These are phyloP conservation scores for Aspergillus pseudoterreus DNA, from an alignment of 2,329 filamentous ascomycete genomes.

Conservation along the genomic window DNA sequence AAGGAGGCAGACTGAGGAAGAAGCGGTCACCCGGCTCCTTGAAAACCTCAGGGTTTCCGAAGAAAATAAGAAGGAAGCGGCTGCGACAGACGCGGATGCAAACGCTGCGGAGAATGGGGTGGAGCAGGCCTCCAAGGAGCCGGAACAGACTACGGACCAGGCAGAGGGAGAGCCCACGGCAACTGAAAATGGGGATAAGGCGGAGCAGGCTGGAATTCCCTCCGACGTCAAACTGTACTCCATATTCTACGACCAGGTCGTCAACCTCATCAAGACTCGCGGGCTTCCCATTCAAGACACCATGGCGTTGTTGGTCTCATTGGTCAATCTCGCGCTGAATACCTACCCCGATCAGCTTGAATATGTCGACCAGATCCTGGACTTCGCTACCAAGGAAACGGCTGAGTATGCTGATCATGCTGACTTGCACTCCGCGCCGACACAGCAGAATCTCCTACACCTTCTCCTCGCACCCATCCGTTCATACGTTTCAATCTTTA, in stretches of 20 bases:
- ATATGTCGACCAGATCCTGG: constrained; percentile 90
- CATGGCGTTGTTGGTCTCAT: constrained; percentile 87
- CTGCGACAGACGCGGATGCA: constrained; percentile 35
- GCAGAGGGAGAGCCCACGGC: constrained; percentile 27
- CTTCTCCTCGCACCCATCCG: constrained; percentile 88
- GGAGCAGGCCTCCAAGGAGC: constrained; percentile 30
- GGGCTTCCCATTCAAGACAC: constrained; percentile 91
- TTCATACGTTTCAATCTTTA: constrained; percentile 90
- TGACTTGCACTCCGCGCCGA: constrained; percentile 83
- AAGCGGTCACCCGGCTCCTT: constrained; percentile 73
- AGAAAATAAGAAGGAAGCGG: constrained; percentile 50
- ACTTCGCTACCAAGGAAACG: constrained; percentile 83
- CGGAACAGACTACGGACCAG: constrained; percentile 23
- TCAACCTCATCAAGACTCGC: constrained; percentile 87
- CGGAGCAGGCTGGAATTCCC: constrained; percentile 36
- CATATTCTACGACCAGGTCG: constrained; percentile 94
- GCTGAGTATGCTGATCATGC: constrained; percentile 87
- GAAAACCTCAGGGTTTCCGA: constrained; percentile 68
- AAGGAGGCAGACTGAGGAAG: constrained; percentile 74
- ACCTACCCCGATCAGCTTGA: constrained; percentile 91
- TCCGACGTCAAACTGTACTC: constrained; percentile 86
- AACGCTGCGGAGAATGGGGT: constrained; percentile 31
- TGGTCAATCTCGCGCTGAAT: constrained; percentile 89
- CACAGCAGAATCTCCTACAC: constrained; percentile 83
- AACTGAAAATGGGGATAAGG: constrained; percentile 28